Conservation (phyloP, 208 protist species). For the Leishmania turanica region DNA sequence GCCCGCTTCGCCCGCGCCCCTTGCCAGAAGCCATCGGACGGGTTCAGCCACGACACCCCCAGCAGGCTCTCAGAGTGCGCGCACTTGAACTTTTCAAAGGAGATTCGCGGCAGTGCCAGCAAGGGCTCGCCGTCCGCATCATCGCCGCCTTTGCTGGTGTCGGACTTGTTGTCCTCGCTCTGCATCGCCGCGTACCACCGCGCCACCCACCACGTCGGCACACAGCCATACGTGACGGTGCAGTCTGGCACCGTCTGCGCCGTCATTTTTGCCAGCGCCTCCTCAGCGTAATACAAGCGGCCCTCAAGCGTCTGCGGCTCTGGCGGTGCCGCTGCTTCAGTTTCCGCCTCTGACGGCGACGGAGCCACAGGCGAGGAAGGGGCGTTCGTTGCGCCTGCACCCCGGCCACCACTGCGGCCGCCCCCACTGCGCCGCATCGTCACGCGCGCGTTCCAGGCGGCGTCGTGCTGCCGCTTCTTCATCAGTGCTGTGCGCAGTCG, state of each 20-base stretch:
- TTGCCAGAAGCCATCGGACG: slow-evolving; percentile 73
- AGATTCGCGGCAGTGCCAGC: slow-evolving; percentile 29
- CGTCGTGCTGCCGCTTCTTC: slow-evolving; percentile 41
- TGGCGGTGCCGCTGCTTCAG: not conserved
- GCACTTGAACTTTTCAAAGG: slow-evolving; percentile 49
- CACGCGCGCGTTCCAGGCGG: slow-evolving; percentile 37
- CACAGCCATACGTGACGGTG: slow-evolving; percentile 50
- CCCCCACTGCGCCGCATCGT: slow-evolving; percentile 20
- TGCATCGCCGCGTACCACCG: slow-evolving; percentile 62
- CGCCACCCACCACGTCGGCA: slow-evolving; percentile 84
- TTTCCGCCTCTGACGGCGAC: not conserved
- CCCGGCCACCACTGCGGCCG: slow-evolving; percentile 14
- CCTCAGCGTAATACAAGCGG: slow-evolving; percentile 39
- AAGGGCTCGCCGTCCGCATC: not conserved
- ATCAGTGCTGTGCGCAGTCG: slow-evolving; percentile 29
- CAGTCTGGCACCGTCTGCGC: slow-evolving; percentile 24
- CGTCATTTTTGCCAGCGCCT: slow-evolving; percentile 28
- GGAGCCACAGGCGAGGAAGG: not conserved
- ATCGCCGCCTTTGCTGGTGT: not conserved
- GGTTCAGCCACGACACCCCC: slow-evolving; percentile 68
- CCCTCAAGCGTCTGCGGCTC: slow-evolving; percentile 33
- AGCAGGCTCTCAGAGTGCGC: slow-evolving; percentile 56
- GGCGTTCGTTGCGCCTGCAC: not conserved
- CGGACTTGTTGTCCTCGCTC: slow-evolving; percentile 21
- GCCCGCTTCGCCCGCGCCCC: slow-evolving; percentile 47